Percentiles rank a stretch among this genome's conserved stretches.
Conservation (phyloP, 768 basidiomycete species). For the Baorangia bicolor region DNA sequence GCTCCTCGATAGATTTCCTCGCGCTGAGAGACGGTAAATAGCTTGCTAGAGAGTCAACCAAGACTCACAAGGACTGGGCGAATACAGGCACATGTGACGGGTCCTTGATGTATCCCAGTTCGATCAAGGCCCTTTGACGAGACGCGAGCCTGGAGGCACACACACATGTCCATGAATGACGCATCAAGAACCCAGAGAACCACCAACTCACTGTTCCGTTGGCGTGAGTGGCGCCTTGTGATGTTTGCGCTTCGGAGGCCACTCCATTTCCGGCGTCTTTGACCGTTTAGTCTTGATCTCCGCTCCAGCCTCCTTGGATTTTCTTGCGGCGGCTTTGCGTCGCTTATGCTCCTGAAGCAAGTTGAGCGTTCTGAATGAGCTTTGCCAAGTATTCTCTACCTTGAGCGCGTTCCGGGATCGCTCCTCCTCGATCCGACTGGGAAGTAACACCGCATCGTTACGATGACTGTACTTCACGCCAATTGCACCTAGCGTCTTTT, state of each 20-base stretch:
- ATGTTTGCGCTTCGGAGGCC: constrained; percentile 66
- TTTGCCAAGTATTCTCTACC: constrained; percentile 32
- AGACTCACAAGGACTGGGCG: constrained; percentile 64
- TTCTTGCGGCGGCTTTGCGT: constrained; percentile 22
- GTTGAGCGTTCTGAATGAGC: constrained; percentile 3
- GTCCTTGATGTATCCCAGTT: constrained; percentile 55
- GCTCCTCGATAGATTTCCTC: constrained; percentile 42
- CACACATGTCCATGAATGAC: neutral
- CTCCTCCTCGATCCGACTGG: constrained; percentile 68
- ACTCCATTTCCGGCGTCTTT: constrained; percentile 42
- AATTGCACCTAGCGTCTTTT: constrained; percentile 54
- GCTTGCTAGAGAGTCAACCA: neutral
- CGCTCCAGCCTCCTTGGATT: constrained; percentile 15
- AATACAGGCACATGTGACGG: constrained; percentile 54
- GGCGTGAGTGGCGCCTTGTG: constrained; percentile 49
- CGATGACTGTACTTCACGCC: constrained; percentile 74
- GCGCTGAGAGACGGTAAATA: constrained; percentile 31
- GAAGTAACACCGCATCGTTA: constrained; percentile 67
- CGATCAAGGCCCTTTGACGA: constrained; percentile 61
- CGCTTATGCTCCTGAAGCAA: constrained; percentile 27
- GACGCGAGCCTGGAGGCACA: constrained; percentile 43
- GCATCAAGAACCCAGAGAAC: neutral
- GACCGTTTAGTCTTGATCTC: constrained; percentile 13
- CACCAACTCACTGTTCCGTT: constrained; percentile 47
- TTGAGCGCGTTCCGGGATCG: constrained; percentile 53